phyloP scores from a whole-genome alignment of 2,329 filamentous ascomycete species.

The Pseudogymnoascus pannorum region DNA sequence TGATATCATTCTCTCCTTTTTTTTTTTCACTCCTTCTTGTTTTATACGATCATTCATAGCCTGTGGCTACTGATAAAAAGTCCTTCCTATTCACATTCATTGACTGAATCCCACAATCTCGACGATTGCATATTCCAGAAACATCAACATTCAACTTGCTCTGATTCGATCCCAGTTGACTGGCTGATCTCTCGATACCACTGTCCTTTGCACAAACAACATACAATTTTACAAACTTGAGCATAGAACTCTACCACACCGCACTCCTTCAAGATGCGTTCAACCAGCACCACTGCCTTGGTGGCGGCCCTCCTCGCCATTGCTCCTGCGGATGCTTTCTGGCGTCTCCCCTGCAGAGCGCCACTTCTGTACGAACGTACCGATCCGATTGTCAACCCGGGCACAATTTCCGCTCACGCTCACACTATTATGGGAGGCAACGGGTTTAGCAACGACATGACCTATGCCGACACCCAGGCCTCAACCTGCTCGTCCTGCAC shows the following conservation, averaged over 20 bases:
- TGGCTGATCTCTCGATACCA: slow-evolving; percentile 3
- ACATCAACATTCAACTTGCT: slow-evolving; percentile 7
- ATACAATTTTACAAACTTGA: not conserved
- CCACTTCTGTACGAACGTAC: slow-evolving; percentile 41
- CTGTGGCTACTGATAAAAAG: slow-evolving; percentile 8
- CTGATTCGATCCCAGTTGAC: slow-evolving; percentile 10
- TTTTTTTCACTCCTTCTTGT: not conserved
- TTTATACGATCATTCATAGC: not conserved
- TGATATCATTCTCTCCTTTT: not conserved
- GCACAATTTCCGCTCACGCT: slow-evolving; percentile 45
- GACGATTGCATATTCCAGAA: slow-evolving; percentile 3
- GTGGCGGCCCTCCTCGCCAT: slow-evolving; percentile 15
- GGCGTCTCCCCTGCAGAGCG: slow-evolving; percentile 34
- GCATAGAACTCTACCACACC: not conserved
- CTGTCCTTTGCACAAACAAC: slow-evolving; percentile 1
- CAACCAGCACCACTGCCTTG: slow-evolving; percentile 6
- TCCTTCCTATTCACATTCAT: slow-evolving; percentile 1
- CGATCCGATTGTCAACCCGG: slow-evolving; percentile 54
- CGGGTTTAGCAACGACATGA: slow-evolving; percentile 49
- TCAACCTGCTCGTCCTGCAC: slow-evolving; percentile 59
- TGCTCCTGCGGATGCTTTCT: slow-evolving; percentile 35
- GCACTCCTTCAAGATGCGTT: slow-evolving; percentile 9
- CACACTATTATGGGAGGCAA: slow-evolving; percentile 58
- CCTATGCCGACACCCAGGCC: slow-evolving; percentile 42
- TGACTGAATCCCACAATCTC: slow-evolving; percentile 3